Evolutionary conservation across 1,284 basidiomycete genomes (phyloP), one percentile per base, ranked within the genome.

Genomic region (Moniliella sp.): DNA sequence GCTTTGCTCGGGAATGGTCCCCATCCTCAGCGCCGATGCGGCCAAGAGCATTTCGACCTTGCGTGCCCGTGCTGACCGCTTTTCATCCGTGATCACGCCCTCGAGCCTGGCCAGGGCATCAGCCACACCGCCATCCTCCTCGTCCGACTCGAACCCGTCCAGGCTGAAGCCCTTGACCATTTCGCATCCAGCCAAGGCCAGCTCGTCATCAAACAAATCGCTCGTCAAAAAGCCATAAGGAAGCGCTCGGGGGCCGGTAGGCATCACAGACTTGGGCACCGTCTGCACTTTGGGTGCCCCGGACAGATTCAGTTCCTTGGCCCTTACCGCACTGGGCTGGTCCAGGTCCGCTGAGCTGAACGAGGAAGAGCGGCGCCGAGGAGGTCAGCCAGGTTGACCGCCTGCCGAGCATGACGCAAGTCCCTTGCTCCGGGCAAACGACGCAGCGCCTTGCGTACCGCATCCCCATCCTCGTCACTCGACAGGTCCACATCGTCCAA

Each of bases 401-500:
- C n/a, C n/a, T n/a, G n/a, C 21, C 21, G 7, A n/a, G 21, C 21
- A 33, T 45, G 47, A 3, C 50, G 48, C 15, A 55, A 34, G 31
- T 55, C 50, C 5, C 51, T 34, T 3, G 51, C 51, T 13, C 51
- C 51, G 1, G 51, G 51, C 11, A 55, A 35, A 10, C 51, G 35
- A 3, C 51, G 34, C n/a, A 55, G 30, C 3, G 51, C 51, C 28
- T 46, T 37, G 2, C 48, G 34, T 11, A 55, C 51, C 1, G 42
- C 48, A 15, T 42, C 50, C 30, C 53, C 50, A 28, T 55, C 51
- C 14, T 55, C 51, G 25, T 54, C 49, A 40, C 50, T 52, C n/a
- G 51, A 55, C 2, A 52, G 38, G 25, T 55, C 51, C 9, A 55
- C 47, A 30, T 55, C 51, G 28, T 55, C 51, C 17, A 55, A 46